phyloP scores from a whole-genome alignment of 768 basidiomycete species.

The Hemileccinum impolitum region DNA sequence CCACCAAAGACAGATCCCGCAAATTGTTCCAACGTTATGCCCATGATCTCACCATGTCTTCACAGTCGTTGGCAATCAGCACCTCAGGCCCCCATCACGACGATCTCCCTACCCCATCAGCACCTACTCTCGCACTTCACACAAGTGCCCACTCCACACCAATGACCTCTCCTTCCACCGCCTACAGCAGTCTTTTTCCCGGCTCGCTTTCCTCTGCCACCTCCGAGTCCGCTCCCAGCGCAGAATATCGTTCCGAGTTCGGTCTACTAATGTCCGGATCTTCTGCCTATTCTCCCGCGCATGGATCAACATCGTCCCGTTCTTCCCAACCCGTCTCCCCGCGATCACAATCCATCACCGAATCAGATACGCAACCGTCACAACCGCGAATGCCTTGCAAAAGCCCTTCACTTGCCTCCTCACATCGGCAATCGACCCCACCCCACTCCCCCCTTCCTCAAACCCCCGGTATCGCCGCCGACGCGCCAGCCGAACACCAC shows the following conservation, averaged over 20 bases:
- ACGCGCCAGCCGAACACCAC: slow-evolving; percentile 10
- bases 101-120: slow-evolving; percentile 7
- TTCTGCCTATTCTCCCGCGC: slow-evolving; percentile 10
- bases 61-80: slow-evolving; percentile 16
- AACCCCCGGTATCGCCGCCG: neutral
- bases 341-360: slow-evolving; percentile 16
- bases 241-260: slow-evolving; percentile 16
- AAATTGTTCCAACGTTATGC: slow-evolving; percentile 11
- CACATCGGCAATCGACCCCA: slow-evolving; percentile 18
- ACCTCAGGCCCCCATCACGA: slow-evolving; percentile 5
- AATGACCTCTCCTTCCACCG: slow-evolving; percentile 24
- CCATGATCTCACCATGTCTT: slow-evolving; percentile 13
- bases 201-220: slow-evolving; percentile 23
- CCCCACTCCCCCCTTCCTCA: slow-evolving; percentile 7
- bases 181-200: slow-evolving; percentile 15
- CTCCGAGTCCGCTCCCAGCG: slow-evolving; percentile 20
- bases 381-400: neutral
- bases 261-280: slow-evolving; percentile 7
- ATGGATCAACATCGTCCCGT: slow-evolving; percentile 12
- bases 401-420: neutral
- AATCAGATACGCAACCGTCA: slow-evolving; percentile 15
- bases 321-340: slow-evolving; percentile 15
- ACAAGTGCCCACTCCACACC: slow-evolving; percentile 26
- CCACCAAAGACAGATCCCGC: slow-evolving; percentile 8
- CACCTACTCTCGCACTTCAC: neutral